phyloP scores from a whole-genome alignment of 306 rosid species.

The Castanea crenata region DNA sequence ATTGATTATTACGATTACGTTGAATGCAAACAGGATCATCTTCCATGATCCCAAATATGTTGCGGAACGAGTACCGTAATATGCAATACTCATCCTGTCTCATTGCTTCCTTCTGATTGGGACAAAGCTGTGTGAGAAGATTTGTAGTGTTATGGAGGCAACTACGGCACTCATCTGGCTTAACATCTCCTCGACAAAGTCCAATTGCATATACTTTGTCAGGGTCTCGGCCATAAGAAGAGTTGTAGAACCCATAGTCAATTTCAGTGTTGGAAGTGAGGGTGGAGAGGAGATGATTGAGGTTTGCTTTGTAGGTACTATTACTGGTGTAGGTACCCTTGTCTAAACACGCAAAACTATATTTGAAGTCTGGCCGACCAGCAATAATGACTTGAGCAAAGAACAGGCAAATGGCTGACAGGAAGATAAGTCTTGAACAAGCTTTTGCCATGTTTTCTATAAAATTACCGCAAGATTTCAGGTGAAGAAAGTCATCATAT shows the following conservation, averaged over 20 bases:
- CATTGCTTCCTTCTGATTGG: background rate
- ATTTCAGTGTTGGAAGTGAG: background rate
- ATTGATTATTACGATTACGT: background rate
- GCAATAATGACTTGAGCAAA: background rate
- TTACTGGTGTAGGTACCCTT: no score
- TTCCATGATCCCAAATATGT: background rate
- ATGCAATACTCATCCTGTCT: constrained; percentile 2
- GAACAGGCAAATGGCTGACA: background rate
- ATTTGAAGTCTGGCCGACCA: no score
- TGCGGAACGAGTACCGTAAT: constrained; percentile 8
- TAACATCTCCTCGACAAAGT: constrained; percentile 11
- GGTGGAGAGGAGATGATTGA: no score
- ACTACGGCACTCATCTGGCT: background rate
- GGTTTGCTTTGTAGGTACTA: no score
- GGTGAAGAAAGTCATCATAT: no score
- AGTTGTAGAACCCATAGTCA: background rate
- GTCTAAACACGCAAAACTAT: no score
- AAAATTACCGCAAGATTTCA: no score
- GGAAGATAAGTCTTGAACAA: background rate
- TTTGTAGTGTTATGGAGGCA: background rate
- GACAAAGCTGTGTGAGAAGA: background rate
- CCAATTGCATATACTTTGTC: constrained; percentile 6
- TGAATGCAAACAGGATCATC: background rate
- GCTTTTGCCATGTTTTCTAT: background rate
- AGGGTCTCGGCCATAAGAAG: background rate